Evolutionary conservation across 257 asterid genomes (phyloP).

Genomic region (Ehretia macrophylla): DNA sequence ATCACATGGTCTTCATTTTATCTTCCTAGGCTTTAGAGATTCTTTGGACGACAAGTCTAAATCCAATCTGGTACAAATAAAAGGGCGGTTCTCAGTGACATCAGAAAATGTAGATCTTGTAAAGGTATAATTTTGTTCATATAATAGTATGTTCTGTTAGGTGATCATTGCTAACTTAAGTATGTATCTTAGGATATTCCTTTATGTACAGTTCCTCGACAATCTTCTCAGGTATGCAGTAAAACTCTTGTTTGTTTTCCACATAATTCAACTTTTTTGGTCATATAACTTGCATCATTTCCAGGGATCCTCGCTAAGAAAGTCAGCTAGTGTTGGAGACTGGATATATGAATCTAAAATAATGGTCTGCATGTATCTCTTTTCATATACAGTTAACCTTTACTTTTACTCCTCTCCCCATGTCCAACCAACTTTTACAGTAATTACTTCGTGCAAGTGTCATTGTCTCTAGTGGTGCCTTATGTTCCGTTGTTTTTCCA

Average conservation of each 20-base stretch:
- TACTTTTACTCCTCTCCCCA: constrained; percentile 1
- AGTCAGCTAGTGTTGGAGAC: constrained; percentile 92
- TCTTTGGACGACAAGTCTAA: constrained; percentile 84
- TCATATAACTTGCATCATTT: constrained; percentile 30
- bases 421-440: not conserved
- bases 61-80: constrained; percentile 85
- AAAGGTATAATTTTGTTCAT: constrained; percentile 50
- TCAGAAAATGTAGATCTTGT: constrained; percentile 98
- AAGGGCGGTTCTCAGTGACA: constrained; percentile 97
- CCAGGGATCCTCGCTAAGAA: constrained; percentile 87
- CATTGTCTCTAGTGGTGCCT: constrained; percentile 1
- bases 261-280: constrained; percentile 18
- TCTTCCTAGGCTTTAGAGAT: constrained; percentile 66
- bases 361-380: constrained; percentile 47
- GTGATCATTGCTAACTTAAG: constrained; percentile 40
- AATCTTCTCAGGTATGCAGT: constrained; percentile 67
- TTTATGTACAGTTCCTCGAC: constrained; percentile 62
- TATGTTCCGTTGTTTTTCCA: constrained; percentile 28
- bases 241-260: constrained; percentile 17
- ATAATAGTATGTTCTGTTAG: constrained; percentile 11
- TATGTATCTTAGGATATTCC: constrained; percentile 72
- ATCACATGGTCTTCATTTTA: too few species aligned
- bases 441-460: constrained; percentile 9
- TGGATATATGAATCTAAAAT: constrained; percentile 82
- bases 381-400: constrained; percentile 1